These are phyloP conservation scores for Fusarium veterinarium DNA, from an alignment of 2,329 filamentous ascomycete genomes.

Conservation along the genomic window DNA sequence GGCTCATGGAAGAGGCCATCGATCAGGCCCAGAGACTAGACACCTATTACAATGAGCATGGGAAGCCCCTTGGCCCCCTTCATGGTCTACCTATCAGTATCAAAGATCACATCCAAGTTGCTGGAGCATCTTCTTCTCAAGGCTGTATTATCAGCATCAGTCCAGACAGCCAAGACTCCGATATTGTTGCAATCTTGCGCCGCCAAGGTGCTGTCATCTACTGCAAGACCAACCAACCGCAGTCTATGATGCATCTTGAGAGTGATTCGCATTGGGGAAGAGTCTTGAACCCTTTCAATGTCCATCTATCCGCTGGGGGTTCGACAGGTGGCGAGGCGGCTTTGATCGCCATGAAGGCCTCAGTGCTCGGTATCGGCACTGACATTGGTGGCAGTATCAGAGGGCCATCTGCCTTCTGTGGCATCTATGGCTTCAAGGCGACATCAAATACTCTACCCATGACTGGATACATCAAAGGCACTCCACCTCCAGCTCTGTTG, in stretches of 20 bases:
- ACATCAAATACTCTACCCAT: conserved; percentile 1
- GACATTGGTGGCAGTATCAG: conserved; percentile 16
- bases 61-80: conserved; percentile 15
- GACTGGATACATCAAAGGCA: conserved; percentile 30
- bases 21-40: conserved; percentile 17
- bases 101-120: conserved; percentile 34
- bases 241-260: conserved; percentile 55
- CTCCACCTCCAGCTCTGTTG: conserved; percentile 48
- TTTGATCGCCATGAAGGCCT: conserved; percentile 48
- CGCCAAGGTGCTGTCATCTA: conserved; percentile 72
- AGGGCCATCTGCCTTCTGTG: conserved; percentile 14
- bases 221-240: conserved; percentile 74
- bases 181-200: conserved; percentile 65
- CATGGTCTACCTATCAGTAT: conserved; percentile 32
- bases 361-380: conserved; percentile 6
- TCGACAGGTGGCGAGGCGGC: conserved; percentile 65
- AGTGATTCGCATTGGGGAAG: conserved; percentile 71
- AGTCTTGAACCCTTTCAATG: conserved; percentile 70
- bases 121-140: conserved; percentile 14
- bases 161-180: conserved; percentile 22
- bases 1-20: conserved; percentile 31
- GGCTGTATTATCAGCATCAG: conserved; percentile 20
- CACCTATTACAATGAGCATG: conserved; percentile 5
- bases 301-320: conserved; percentile 69
- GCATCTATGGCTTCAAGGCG: conserved; percentile 20